Percentiles rank a stretch among this genome's conserved stretches.
These are phyloP conservation scores for Chlamydomonas urium DNA, from an alignment of 139 green algal species.

Conservation along the genomic window DNA sequence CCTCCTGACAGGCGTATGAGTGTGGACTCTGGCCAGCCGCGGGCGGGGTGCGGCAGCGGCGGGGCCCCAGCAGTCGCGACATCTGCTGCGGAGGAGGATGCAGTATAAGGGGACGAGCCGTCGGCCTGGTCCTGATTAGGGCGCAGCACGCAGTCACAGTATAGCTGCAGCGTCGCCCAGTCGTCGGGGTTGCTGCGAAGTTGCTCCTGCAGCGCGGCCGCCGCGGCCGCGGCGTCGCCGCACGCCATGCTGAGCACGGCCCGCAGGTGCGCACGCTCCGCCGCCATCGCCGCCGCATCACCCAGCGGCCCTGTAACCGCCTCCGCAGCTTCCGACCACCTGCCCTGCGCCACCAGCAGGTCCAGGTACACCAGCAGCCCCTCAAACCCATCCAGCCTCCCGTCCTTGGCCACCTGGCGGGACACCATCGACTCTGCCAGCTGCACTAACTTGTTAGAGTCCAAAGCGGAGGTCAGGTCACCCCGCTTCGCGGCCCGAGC, in stretches of 20 bases:
- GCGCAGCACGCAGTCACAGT: constrained; percentile 56
- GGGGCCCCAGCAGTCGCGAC: background rate
- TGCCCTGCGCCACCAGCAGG: constrained; percentile 43
- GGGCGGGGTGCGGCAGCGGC: too few relatives aligned
- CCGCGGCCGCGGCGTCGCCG: constrained; percentile 38
- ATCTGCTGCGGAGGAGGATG: background rate
- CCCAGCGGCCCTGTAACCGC: constrained; percentile 20
- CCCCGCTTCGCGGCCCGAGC: background rate
- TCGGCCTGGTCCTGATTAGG: too few relatives aligned
- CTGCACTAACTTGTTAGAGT: background rate
- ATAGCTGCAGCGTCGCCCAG: constrained; percentile 48
- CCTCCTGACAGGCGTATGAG: background rate
- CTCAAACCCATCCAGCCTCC: constrained; percentile 46
- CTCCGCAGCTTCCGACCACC: constrained; percentile 2
- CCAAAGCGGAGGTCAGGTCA: background rate
- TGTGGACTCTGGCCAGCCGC: constrained; percentile 14
- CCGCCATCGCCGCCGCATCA: constrained; percentile 1
- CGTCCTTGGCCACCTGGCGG: constrained; percentile 26
- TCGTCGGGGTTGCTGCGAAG: constrained; percentile 44
- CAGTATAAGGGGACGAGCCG: too few relatives aligned
- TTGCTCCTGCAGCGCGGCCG: constrained; percentile 5
- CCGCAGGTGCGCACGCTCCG: constrained; percentile 33
- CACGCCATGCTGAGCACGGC: constrained; percentile 36
- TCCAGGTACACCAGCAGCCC: constrained; percentile 60
- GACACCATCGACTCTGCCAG: constrained; percentile 50